Evolutionary conservation across 73 alveolate genomes (phyloP).

Genomic region (Tetrahymena malaccensis): DNA sequence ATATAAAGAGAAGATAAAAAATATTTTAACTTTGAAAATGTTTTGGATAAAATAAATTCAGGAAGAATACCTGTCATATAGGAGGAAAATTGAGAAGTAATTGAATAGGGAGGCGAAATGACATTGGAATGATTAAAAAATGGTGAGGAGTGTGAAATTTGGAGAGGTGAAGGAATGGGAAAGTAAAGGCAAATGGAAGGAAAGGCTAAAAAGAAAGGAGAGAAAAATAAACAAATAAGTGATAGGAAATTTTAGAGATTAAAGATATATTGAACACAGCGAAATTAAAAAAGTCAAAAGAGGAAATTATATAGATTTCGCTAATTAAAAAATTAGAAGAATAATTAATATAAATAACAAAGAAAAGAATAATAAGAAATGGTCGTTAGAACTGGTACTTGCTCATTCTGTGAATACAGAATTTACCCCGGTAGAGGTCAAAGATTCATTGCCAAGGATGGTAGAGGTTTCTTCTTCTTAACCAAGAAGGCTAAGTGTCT

Average conservation of each 20-base stretch:
- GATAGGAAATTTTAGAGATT: not conserved
- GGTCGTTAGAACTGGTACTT: conserved; percentile 89
- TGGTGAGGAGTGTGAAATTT: not conserved
- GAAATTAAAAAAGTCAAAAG: not conserved
- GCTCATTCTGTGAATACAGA: conserved; percentile 83
- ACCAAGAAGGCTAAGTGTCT: conserved; percentile 62
- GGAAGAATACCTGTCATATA: not conserved
- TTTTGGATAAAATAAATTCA: not conserved
- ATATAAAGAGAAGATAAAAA: not conserved
- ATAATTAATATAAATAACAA: not conserved
- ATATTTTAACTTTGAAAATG: not conserved
- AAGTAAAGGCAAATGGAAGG: not conserved
- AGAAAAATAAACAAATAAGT: not conserved
- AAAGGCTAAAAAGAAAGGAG: not conserved
- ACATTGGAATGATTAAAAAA: not conserved
- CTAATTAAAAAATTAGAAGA: not conserved
- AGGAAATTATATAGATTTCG: not conserved
- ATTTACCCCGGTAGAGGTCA: conserved; percentile 91
- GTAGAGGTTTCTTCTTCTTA: conserved; percentile 76
- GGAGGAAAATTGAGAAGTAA: not conserved
- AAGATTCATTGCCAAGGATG: conserved; percentile 84
- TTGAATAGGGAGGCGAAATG: not conserved
- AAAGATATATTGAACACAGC: not conserved
- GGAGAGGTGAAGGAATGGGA: not conserved
- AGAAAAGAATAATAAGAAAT: conserved; percentile 38